Percentiles rank a stretch among this genome's conserved stretches.
Conservation (phyloP, 2,329 filamentous ascomycete species). For the Trichoderma atrobrunneum region DNA sequence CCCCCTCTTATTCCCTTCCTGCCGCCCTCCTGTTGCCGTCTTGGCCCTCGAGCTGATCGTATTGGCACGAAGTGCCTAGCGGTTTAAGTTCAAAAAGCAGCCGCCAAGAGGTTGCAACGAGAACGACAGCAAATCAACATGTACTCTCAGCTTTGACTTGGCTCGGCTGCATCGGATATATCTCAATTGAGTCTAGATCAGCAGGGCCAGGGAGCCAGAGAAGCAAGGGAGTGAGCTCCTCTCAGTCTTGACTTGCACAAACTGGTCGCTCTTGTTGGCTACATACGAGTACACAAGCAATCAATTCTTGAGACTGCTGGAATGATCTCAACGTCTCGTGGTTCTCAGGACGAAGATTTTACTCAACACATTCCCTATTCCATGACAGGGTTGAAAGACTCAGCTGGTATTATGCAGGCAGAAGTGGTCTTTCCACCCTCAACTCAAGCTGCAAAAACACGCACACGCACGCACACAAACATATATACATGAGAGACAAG, state of each 20-base stretch:
- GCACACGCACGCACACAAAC: too few species aligned
- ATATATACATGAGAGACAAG: background rate
- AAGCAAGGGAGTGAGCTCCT: background rate
- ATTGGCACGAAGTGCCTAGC: background rate
- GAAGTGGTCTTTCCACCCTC: background rate
- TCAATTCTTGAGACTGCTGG: background rate
- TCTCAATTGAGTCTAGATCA: background rate
- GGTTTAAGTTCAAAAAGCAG: background rate
- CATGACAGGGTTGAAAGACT: background rate
- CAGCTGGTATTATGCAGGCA: background rate
- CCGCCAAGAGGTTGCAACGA: conserved; percentile 4
- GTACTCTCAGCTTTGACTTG: background rate
- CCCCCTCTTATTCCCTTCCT: background rate
- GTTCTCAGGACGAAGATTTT: background rate
- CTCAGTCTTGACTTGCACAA: background rate
- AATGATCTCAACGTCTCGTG: background rate
- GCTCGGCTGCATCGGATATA: conserved; percentile 8
- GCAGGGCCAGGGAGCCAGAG: background rate
- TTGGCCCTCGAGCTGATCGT: background rate
- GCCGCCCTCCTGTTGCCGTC: background rate
- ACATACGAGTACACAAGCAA: background rate
- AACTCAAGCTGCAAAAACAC: background rate
- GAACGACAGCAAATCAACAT: background rate
- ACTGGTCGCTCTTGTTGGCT: background rate
- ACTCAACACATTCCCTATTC: background rate